These are phyloP conservation scores for Gyrodon lividus DNA, from an alignment of 768 basidiomycete species.

Conservation along the genomic window DNA sequence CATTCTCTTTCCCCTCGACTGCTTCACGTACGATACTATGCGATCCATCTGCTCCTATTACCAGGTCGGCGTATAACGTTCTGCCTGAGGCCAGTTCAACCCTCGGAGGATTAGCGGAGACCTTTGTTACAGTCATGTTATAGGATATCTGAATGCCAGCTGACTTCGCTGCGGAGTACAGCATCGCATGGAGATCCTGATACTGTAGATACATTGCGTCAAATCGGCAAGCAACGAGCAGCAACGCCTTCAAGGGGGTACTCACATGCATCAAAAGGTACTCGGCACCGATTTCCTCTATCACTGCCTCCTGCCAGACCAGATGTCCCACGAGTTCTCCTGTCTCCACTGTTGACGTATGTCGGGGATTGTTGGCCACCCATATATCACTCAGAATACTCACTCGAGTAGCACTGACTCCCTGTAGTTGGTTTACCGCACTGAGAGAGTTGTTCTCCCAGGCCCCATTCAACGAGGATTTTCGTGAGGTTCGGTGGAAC, in stretches of 20 bases:
- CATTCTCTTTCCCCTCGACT: constrained; percentile 29
- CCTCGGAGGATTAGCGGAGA: constrained; percentile 28
- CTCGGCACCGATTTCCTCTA: constrained; percentile 46
- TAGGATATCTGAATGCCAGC: constrained; percentile 48
- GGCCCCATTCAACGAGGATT: constrained; percentile 52
- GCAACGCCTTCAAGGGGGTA: constrained; percentile 1
- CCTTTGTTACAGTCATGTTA: constrained; percentile 33
- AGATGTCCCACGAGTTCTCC: constrained; percentile 44
- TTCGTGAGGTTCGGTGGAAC: constrained; percentile 58
- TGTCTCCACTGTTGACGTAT: constrained; percentile 33
- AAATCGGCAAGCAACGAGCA: not conserved
- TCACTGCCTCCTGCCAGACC: constrained; percentile 43
- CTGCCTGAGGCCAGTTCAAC: constrained; percentile 43
- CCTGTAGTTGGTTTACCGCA: constrained; percentile 23
- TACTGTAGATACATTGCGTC: constrained; percentile 36
- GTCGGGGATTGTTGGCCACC: not conserved
- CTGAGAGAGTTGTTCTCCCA: constrained; percentile 39
- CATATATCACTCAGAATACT: not conserved
- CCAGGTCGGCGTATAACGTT: constrained; percentile 44
- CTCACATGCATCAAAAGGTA: constrained; percentile 49
- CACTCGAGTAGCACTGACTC: constrained; percentile 18
- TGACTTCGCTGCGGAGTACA: constrained; percentile 44
- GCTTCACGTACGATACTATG: constrained; percentile 39
- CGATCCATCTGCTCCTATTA: constrained; percentile 60
- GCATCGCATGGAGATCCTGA: constrained; percentile 47